Conservation (phyloP, 1,139 yeast genomes). For the Diutina neorugosa region DNA sequence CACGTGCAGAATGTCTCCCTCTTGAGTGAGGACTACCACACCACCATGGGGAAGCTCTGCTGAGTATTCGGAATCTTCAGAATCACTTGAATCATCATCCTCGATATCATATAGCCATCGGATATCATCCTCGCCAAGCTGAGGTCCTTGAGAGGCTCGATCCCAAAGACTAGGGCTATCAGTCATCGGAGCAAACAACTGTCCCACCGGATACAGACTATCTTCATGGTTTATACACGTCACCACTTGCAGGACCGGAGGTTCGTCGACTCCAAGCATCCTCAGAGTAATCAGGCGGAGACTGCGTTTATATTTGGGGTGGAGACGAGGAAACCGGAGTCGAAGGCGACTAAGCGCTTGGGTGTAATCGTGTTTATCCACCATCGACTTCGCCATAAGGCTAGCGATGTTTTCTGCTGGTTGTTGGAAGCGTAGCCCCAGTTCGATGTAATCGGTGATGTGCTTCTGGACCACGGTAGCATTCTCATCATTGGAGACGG, state of each 20-base stretch:
- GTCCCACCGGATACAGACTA: not conserved
- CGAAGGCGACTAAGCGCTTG: not conserved
- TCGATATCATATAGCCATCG: not conserved
- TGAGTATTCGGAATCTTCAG: not conserved
- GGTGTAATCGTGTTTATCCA: not conserved
- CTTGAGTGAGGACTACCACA: slow-evolving; percentile 1
- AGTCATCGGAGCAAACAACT: not conserved
- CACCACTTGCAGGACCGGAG: not conserved
- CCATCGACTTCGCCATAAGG: not conserved
- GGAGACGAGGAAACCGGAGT: not conserved
- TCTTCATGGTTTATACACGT: not conserved
- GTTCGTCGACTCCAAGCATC: not conserved
- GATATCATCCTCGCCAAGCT: not conserved
- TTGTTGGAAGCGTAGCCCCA: not conserved
- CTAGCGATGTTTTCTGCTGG: not conserved
- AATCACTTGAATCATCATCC: not conserved
- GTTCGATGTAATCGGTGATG: slow-evolving; percentile 2
- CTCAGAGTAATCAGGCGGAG: not conserved
- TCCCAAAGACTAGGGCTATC: not conserved
- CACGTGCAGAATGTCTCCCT: not conserved
- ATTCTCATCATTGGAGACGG: not conserved
- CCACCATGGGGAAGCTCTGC: not conserved
- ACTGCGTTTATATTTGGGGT: slow-evolving; percentile 2
- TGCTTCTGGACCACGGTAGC: not conserved
- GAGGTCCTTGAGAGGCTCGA: not conserved